Conservation (phyloP, 106 monocot species). For the Acorus gramineus region DNA sequence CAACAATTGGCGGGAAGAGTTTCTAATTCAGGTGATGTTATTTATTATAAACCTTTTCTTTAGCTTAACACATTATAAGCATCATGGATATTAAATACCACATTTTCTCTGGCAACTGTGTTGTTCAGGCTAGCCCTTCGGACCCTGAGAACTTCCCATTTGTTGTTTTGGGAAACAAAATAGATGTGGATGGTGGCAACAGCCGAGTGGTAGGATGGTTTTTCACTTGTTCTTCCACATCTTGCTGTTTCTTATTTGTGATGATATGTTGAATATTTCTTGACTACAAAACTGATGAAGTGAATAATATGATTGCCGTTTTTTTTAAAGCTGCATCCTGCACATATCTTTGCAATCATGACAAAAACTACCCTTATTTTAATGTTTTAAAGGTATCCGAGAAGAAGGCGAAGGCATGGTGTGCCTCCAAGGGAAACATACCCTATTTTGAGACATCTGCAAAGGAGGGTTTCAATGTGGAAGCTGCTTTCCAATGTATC, state of each 20-base stretch:
- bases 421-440: conserved; percentile 77
- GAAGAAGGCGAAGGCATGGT: conserved; percentile 77
- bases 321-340: too few species aligned
- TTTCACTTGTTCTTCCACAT: neutral
- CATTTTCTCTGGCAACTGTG: neutral
- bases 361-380: too few species aligned
- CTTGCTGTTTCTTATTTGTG: too few species aligned
- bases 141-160: conserved; percentile 85
- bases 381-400: conserved; percentile 52
- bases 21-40: too few species aligned
- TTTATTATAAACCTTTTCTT: too few species aligned
- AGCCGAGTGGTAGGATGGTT: conserved; percentile 54
- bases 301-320: too few species aligned
- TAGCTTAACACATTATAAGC: too few species aligned
- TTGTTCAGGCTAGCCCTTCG: conserved; percentile 62
- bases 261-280: too few species aligned
- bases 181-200: conserved; percentile 79
- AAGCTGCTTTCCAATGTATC: conserved; percentile 76
- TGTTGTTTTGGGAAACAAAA: conserved; percentile 79
- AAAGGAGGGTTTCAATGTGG: conserved; percentile 82
- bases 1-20: too few species aligned
- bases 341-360: too few species aligned
- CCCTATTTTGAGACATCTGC: conserved; percentile 92
- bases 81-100: too few species aligned
- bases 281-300: too few species aligned